A percentile compares a stretch with the other conserved stretches of the same genome.
Evolutionary conservation across 371 early-diverging fungal species (phyloP).

Genomic region (Apophysomyces variabilis): DNA sequence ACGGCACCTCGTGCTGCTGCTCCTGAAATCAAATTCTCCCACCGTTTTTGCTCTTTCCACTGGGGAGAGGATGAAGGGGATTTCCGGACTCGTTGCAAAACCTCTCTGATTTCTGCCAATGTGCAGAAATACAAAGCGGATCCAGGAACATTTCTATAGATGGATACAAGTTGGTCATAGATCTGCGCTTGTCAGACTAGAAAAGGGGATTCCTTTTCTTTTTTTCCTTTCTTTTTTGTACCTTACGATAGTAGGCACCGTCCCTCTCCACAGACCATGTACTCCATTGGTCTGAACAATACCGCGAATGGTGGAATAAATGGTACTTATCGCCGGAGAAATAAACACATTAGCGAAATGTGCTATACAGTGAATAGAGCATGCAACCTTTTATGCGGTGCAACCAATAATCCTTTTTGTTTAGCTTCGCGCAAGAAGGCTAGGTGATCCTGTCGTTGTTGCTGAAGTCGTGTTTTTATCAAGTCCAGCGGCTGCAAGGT

Average conservation of each 20-base stretch:
- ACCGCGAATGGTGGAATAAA: constrained; percentile 59
- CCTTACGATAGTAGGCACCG: constrained; percentile 83
- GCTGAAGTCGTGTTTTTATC: constrained; percentile 86
- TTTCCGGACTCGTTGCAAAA: constrained; percentile 45
- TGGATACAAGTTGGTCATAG: neutral
- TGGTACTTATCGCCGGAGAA: constrained; percentile 42
- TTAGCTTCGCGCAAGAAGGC: constrained; percentile 55
- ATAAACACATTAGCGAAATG: constrained; percentile 7
- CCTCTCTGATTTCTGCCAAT: constrained; percentile 55
- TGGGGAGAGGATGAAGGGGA: constrained; percentile 20
- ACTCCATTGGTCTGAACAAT: constrained; percentile 69
- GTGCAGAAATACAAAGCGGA: constrained; percentile 80
- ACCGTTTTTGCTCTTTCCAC: constrained; percentile 33
- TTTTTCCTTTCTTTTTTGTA: constrained; percentile 22
- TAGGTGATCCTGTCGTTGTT: constrained; percentile 61
- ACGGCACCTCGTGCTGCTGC: constrained; percentile 82
- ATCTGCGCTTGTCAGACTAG: neutral
- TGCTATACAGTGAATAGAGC: constrained; percentile 6
- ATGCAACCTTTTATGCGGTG: constrained; percentile 36
- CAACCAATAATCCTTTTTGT: constrained; percentile 33
- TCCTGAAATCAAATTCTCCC: constrained; percentile 81
- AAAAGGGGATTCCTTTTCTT: neutral
- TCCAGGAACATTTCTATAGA: constrained; percentile 81
- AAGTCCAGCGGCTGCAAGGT: constrained; percentile 93
- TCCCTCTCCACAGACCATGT: constrained; percentile 91